Base-by-base conservation (phyloP, 352 stramenopile genomes). In the Saprolegnia parasitica region DNA sequence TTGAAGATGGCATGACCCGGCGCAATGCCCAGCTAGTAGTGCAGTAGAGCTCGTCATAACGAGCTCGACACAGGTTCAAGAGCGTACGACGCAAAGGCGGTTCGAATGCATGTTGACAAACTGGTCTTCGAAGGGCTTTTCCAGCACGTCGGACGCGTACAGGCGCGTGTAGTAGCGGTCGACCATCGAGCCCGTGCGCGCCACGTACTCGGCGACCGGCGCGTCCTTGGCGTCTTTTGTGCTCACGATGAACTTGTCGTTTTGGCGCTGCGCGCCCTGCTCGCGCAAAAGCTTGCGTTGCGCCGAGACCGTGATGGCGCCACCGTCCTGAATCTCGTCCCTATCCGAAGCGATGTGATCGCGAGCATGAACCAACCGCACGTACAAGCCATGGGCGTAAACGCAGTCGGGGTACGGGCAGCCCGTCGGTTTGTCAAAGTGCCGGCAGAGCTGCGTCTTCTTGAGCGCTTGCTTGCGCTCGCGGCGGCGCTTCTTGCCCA, bases 101-200 rank as follows among this genome's bases (percentile, higher is more conserved):
- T 95, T 95, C 49, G 87, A 93, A 77, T 95, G 87, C 87, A 95
- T 95, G 76, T 95, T 85, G 65, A 95, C 84, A 74, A 89, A 93
- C 63, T 93, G 85, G 72, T 95, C 87, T 68, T 95, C 81, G 65
- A 73, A 65, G 10, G 73, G 60, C 60, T 85, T 84, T 67, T 78
- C 78, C 80, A 87, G 91, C 29, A 80, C 86, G 73, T 95, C 84
- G 65, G 83, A 90, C 46, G 82, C 85, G 49, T 91, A 95, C 62
- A 95, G 76, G 71, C 92, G 74, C 39, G 85, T 95, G 73, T 95
- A 95, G 77, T 95, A 95, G 52, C 87, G 81, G 66, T 95, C 87
- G 70, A 89, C 84, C 86, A 93, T 93, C 26, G 82, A 88, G 39
- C 86, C 83, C 71, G 80, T 78, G 40, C 84, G 83, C 16, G 82